Conservation (phyloP, 768 basidiomycete genomes). For the Rhizopogon vinicolor region DNA sequence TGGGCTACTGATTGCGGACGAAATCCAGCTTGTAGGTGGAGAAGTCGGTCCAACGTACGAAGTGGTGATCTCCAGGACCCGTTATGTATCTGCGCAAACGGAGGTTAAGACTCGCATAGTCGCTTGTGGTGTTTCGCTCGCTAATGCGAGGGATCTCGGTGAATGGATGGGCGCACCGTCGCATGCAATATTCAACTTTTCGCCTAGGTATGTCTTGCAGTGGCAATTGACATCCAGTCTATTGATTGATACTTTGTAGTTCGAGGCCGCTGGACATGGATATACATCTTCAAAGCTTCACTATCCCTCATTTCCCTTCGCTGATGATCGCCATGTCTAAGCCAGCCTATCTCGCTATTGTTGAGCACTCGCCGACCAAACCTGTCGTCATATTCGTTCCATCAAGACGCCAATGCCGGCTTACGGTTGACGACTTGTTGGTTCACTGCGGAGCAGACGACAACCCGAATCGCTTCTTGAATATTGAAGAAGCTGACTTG, state of each 20-base stretch:
- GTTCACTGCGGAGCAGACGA: conserved; percentile 87
- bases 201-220: conserved; percentile 59
- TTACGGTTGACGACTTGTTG: conserved; percentile 89
- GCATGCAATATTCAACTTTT: conserved; percentile 97
- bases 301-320: conserved; percentile 96
- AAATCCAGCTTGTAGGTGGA: conserved; percentile 91
- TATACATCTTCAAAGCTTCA: conserved; percentile 94
- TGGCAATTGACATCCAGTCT: background rate
- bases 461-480: conserved; percentile 81
- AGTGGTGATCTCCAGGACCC: conserved; percentile 92
- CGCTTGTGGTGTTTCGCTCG: conserved; percentile 90
- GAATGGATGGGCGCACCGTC: conserved; percentile 97
- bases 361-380: conserved; percentile 79
- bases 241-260: conserved; percentile 34
- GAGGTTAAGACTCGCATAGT: conserved; percentile 92
- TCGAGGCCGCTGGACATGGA: conserved; percentile 98
- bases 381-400: conserved; percentile 93
- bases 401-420: conserved; percentile 87
- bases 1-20: conserved; percentile 90
- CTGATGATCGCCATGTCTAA: conserved; percentile 99
- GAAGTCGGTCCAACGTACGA: conserved; percentile 97
- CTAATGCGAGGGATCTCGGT: conserved; percentile 92
- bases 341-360: conserved; percentile 89
- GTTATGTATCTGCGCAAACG: conserved; percentile 93
- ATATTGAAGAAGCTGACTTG: conserved; percentile 78